phyloP scores from a whole-genome alignment of 305 asterid genomes.

The Rubia occidens region DNA sequence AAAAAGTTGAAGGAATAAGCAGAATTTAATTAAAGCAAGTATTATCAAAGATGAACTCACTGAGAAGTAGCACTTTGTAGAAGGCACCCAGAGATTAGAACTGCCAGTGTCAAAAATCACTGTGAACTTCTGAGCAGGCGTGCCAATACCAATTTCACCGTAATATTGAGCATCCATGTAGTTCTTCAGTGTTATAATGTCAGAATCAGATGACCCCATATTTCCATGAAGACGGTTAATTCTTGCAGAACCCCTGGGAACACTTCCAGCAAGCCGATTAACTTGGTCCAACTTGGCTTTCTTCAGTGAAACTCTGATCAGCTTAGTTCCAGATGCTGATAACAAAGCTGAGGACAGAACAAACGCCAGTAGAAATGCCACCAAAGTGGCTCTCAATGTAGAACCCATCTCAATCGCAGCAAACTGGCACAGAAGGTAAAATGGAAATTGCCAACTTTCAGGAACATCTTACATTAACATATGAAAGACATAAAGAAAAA shows the following conservation, averaged over 20 bases:
- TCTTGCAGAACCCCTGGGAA: conserved; percentile 27
- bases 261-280: conserved; percentile 32
- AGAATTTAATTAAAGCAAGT: background rate
- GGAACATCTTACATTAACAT: background rate
- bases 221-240: conserved; percentile 27
- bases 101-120: conserved; percentile 89
- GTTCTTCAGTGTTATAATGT: conserved; percentile 61
- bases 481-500: background rate
- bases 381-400: conserved; percentile 22
- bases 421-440: conserved; percentile 5
- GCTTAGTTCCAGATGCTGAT: conserved; percentile 45
- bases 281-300: conserved; percentile 49
- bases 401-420: conserved; percentile 47
- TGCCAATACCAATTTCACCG: conserved; percentile 80
- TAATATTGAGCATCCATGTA: conserved; percentile 86
- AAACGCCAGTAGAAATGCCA: conserved; percentile 33
- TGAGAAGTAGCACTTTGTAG: conserved; percentile 70
- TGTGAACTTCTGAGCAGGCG: conserved; percentile 83
- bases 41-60: conserved; percentile 32
- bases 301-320: conserved; percentile 59
- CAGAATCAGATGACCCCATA: conserved; percentile 38
- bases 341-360: conserved; percentile 32
- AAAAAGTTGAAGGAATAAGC: background rate
- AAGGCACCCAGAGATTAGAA: conserved; percentile 94
- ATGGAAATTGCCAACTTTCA: background rate